Evolutionary conservation across 345 rosid genomes (phyloP).

Genomic region (Combretum micranthum): DNA sequence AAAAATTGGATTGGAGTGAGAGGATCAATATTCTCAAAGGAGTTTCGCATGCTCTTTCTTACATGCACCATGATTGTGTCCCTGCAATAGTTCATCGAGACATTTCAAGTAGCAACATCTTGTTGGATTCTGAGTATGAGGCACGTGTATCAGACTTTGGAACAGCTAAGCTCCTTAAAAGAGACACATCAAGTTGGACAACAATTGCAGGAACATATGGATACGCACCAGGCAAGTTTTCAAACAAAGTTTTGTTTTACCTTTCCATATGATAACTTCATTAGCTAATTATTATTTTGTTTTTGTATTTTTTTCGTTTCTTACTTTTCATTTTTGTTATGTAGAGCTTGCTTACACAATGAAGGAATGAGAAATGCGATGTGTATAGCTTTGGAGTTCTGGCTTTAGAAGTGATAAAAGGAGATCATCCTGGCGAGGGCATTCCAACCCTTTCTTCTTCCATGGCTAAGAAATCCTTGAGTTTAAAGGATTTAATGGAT

Average conservation of each 20-base stretch:
- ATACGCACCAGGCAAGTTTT: conserved; percentile 18
- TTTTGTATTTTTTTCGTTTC: no score
- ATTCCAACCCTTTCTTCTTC: background rate
- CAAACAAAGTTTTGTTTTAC: no score
- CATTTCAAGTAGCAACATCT: conserved; percentile 12
- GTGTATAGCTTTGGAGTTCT: conserved; percentile 15
- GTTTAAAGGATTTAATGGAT: conserved; percentile 8
- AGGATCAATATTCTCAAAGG: conserved; percentile 5
- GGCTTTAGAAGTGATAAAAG: conserved; percentile 7
- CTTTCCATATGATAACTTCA: no score
- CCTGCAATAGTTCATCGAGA: conserved; percentile 14
- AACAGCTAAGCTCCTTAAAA: conserved; percentile 9
- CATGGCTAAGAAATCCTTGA: background rate
- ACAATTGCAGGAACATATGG: conserved; percentile 13
- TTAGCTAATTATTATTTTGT: no score
- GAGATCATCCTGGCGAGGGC: conserved; percentile 10
- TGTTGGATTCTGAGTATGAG: conserved; percentile 9
- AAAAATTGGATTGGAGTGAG: conserved; percentile 5
- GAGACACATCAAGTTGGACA: conserved; percentile 11
- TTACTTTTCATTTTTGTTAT: background rate
- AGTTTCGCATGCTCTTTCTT: conserved; percentile 15
- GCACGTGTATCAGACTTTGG: conserved; percentile 17
- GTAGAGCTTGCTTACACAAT: conserved; percentile 14
- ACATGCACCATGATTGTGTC: conserved; percentile 14
- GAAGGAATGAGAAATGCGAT: conserved; percentile 10